Conservation (phyloP, 306 rosid genomes). For the Betula pendula region DNA sequence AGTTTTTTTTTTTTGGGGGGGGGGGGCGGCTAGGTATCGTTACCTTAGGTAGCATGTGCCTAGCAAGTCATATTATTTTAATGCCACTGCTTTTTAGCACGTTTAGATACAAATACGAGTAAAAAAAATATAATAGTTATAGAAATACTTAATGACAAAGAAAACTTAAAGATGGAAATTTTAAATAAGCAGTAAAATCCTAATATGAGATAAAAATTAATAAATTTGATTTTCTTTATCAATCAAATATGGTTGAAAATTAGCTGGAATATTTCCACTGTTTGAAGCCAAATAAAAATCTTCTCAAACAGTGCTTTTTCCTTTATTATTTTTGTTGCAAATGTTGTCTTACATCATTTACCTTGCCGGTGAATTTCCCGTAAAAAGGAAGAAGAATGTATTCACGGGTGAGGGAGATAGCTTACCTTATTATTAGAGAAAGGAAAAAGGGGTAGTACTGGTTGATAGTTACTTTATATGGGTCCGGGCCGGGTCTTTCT, state of each 20-base stretch:
- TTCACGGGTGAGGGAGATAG: neutral
- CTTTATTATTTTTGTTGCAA: no score
- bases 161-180: no score
- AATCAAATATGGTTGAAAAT: no score
- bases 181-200: no score
- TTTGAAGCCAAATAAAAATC: no score
- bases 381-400: neutral
- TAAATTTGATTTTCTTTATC: no score
- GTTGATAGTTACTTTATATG: neutral
- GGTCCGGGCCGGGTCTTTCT: neutral
- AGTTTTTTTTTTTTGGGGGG: neutral
- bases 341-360: no score
- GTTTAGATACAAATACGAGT: neutral
- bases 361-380: neutral
- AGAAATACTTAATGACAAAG: no score
- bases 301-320: no score
- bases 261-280: no score
- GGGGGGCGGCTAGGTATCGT: neutral
- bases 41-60: neutral
- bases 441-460: neutral
- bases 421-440: neutral
- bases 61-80: neutral
- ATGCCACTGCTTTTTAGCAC: neutral
- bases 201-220: no score
- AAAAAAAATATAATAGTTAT: no score